Conservation (phyloP, 164 flowering plant species). For the Umbellularia californica region DNA sequence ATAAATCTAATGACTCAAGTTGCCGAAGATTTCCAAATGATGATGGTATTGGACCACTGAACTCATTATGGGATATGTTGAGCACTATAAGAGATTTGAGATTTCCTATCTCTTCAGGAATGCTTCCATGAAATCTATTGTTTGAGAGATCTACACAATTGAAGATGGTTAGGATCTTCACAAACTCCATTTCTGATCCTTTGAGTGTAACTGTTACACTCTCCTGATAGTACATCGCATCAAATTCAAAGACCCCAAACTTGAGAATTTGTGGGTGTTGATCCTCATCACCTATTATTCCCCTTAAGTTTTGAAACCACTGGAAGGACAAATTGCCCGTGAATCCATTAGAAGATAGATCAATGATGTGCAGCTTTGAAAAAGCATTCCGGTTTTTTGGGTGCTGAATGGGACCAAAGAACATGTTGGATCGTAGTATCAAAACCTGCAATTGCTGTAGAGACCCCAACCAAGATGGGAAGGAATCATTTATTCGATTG, state of each 20-base stretch:
- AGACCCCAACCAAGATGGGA: conserved; percentile 38
- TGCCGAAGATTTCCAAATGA: conserved; percentile 28
- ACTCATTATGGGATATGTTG: conserved; percentile 43
- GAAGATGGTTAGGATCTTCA: conserved; percentile 36
- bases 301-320: conserved; percentile 31
- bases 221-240: conserved; percentile 28
- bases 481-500: conserved; percentile 34
- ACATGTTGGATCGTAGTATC: conserved; percentile 16
- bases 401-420: background rate
- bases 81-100: conserved; percentile 36
- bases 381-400: conserved; percentile 4
- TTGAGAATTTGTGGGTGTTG: conserved; percentile 3
- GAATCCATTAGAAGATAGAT: conserved; percentile 44
- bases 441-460: conserved; percentile 39
- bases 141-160: conserved; percentile 43
- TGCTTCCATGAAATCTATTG: conserved; percentile 37
- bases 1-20: conserved; percentile 22
- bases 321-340: conserved; percentile 22
- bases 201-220: conserved; percentile 36
- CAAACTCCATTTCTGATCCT: conserved; percentile 32
- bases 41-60: conserved; percentile 39
- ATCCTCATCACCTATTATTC: conserved; percentile 23
- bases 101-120: conserved; percentile 38
- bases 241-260: background rate
- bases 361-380: conserved; percentile 46